Evolutionary conservation across 2,329 filamentous ascomycete genomes (phyloP).

Genomic region (Ophiostoma ips): DNA sequence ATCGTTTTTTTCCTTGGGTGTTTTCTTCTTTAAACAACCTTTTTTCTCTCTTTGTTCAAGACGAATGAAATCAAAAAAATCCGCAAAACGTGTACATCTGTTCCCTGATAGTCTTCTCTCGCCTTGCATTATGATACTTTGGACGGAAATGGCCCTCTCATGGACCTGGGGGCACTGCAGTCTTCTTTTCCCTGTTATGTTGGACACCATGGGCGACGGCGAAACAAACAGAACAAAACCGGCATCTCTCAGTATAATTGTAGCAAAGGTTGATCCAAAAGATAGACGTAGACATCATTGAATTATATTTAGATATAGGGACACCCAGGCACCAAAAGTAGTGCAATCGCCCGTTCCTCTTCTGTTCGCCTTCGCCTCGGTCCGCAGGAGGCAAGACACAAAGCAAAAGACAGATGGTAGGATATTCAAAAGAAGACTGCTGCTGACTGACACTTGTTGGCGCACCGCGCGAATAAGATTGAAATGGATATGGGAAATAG

Average conservation of each 20-base stretch:
- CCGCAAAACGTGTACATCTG: slow-evolving; percentile 4
- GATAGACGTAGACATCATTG: not conserved
- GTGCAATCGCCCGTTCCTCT: no score
- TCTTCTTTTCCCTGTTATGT: no score
- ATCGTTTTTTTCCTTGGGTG: slow-evolving; percentile 7
- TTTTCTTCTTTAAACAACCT: no score
- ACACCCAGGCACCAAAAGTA: no score
- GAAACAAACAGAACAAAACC: no score
- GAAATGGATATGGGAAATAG: not conserved
- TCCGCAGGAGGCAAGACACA: not conserved
- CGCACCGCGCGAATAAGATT: slow-evolving; percentile 1
- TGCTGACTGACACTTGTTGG: not conserved
- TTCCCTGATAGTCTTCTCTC: slow-evolving; percentile 5
- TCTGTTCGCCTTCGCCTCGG: not conserved
- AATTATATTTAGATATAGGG: not conserved
- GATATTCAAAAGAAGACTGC: slow-evolving; percentile 4
- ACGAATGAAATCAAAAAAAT: slow-evolving; percentile 4
- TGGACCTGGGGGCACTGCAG: no score
- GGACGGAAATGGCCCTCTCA: no score
- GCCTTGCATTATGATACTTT: not conserved
- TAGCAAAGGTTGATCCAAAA: no score
- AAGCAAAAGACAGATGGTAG: not conserved
- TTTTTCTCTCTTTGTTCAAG: slow-evolving; percentile 6
- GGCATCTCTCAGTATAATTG: no score
- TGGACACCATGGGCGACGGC: no score